Evolutionary conservation across 148 eudicot species (phyloP).

Genomic region (Talinum fruticosum): DNA sequence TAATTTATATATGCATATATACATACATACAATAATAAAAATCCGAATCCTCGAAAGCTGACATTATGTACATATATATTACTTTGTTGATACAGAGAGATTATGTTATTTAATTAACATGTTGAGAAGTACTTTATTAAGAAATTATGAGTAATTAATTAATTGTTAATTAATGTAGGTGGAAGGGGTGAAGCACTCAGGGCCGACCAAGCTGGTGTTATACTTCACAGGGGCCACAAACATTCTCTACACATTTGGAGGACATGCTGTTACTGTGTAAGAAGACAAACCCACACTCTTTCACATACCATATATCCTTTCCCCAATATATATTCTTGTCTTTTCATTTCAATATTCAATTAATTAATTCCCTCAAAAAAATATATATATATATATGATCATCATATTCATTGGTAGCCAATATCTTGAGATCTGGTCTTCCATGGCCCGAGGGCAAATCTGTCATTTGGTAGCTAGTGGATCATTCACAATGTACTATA

Average conservation of each 20-base stretch:
- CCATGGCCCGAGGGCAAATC: constrained; percentile 19
- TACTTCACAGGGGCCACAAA: constrained; percentile 97
- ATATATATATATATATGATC: not conserved
- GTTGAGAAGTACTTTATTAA: not conserved
- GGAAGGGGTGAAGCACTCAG: constrained; percentile 78
- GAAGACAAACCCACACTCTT: constrained; percentile 28
- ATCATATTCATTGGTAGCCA: constrained; percentile 11
- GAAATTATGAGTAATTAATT: not conserved
- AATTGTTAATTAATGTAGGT: constrained; percentile 38
- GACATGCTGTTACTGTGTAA: constrained; percentile 98
- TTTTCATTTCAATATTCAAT: not conserved
- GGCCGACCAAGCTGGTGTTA: constrained; percentile 71
- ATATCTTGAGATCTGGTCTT: constrained; percentile 7
- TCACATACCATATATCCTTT: not conserved
- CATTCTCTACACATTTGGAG: constrained; percentile 95
- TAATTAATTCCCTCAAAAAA: not conserved
- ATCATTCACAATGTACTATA: not conserved
- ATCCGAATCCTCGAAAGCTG: constrained; percentile 10
- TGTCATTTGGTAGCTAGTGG: constrained; percentile 7
- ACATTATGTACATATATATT: constrained; percentile 2
- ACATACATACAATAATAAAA: too few relatives aligned
- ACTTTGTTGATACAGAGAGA: too few relatives aligned
- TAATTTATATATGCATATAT: not conserved
- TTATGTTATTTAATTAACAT: too few relatives aligned
- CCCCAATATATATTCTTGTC: constrained; percentile 28